Conservation (phyloP, 345 rosid species). For the Moringa oleifera region DNA sequence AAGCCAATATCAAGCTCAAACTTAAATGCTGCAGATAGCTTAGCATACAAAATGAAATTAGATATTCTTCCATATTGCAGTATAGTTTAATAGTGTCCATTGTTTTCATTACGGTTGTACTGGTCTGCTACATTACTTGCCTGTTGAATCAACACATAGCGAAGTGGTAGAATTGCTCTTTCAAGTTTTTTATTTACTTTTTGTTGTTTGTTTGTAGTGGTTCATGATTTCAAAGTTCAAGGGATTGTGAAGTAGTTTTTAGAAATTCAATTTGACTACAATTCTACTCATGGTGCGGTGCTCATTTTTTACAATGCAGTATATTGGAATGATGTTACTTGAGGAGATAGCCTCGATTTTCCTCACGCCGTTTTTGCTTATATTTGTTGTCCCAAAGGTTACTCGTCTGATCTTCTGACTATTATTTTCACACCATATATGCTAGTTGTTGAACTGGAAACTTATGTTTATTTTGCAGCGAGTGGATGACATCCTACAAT, state of each 20-base stretch:
- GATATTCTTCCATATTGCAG: too few relatives aligned
- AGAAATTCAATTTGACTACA: too few relatives aligned
- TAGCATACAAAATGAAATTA: too few relatives aligned
- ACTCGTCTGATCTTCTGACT: not conserved
- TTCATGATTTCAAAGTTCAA: too few relatives aligned
- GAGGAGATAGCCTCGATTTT: slow-evolving; percentile 99
- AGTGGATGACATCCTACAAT: slow-evolving; percentile 89
- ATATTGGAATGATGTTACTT: slow-evolving; percentile 90
- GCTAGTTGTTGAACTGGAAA: slow-evolving; percentile 12
- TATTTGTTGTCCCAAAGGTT: slow-evolving; percentile 90
- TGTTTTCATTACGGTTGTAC: not conserved
- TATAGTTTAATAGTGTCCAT: too few relatives aligned
- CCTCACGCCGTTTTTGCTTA: slow-evolving; percentile 84
- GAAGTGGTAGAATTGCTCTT: not conserved
- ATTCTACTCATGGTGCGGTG: not conserved
- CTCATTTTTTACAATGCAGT: slow-evolving; percentile 42
- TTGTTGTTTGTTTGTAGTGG: not conserved
- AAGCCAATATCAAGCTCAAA: too few relatives aligned
- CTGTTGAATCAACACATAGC: too few relatives aligned
- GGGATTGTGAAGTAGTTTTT: too few relatives aligned
- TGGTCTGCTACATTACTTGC: not conserved
- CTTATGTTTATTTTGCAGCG: slow-evolving; percentile 48
- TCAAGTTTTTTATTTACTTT: slow-evolving; percentile 6
- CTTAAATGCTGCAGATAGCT: too few relatives aligned
- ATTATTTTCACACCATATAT: not conserved